Evolutionary conservation across 148 eudicot genomes (phyloP).

Genomic region (Cornus suecica): DNA sequence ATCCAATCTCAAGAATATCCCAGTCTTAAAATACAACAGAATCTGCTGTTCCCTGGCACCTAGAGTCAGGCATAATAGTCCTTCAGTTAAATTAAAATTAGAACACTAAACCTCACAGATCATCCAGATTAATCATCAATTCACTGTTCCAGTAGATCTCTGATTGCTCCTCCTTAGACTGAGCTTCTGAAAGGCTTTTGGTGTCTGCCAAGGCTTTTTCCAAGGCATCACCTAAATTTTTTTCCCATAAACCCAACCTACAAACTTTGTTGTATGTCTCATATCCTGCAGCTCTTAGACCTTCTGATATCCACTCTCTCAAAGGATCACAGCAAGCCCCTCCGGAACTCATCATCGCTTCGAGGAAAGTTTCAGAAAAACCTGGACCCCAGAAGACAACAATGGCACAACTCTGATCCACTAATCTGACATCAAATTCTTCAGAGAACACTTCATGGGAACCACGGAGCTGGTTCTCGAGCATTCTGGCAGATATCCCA

Average conservation of each 20-base stretch:
- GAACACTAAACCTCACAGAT: slow-evolving; percentile 24
- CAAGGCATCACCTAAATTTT: slow-evolving; percentile 64
- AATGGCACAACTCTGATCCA: slow-evolving; percentile 71
- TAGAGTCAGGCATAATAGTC: neutral
- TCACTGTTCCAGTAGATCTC: slow-evolving; percentile 70
- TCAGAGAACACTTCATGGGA: slow-evolving; percentile 54
- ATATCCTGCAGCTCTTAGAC: slow-evolving; percentile 58
- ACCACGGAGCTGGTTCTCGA: slow-evolving; percentile 42
- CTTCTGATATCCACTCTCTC: slow-evolving; percentile 54
- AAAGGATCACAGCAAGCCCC: slow-evolving; percentile 31
- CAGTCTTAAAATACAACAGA: neutral
- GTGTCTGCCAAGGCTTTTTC: slow-evolving; percentile 47
- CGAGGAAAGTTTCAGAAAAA: slow-evolving; percentile 41
- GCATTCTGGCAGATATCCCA: slow-evolving; percentile 45
- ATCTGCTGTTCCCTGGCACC: too few relatives aligned
- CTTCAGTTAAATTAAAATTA: neutral
- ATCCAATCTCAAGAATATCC: neutral
- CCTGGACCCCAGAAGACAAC: slow-evolving; percentile 66
- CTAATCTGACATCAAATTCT: slow-evolving; percentile 65
- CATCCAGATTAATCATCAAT: slow-evolving; percentile 72
- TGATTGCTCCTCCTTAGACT: slow-evolving; percentile 31
- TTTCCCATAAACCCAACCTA: slow-evolving; percentile 51
- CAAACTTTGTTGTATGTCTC: slow-evolving; percentile 55
- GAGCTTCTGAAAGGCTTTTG: slow-evolving; percentile 29
- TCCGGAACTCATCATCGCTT: slow-evolving; percentile 57